A percentile compares a stretch with the other conserved stretches of the same genome.
Evolutionary conservation across 2,329 filamentous ascomycete species (phyloP).

Genomic region (Arthrobotrys entomopaga): DNA sequence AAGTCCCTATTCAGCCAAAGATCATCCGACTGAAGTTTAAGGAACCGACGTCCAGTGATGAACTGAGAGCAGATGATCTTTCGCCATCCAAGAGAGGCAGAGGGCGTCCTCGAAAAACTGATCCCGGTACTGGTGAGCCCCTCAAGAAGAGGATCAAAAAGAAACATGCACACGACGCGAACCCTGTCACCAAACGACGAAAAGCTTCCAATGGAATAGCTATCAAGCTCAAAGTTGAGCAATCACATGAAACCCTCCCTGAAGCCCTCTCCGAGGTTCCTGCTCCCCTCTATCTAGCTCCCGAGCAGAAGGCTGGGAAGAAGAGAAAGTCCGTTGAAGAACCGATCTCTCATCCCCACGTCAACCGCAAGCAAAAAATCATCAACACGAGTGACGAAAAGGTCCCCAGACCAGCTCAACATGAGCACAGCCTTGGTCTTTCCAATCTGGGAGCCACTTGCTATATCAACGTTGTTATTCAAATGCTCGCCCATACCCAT

Average conservation of each 20-base stretch:
- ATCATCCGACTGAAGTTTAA: slow-evolving; percentile 44
- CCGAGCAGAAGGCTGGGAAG: slow-evolving; percentile 2
- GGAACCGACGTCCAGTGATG: slow-evolving; percentile 8
- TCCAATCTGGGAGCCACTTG: slow-evolving; percentile 51
- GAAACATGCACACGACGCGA: neutral
- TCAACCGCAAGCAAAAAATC: slow-evolving; percentile 45
- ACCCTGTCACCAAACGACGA: slow-evolving; percentile 24
- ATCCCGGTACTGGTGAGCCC: slow-evolving; percentile 32
- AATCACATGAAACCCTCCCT: too few species aligned
- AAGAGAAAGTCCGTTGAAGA: slow-evolving; percentile 44
- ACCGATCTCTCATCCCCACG: slow-evolving; percentile 29
- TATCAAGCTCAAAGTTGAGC: slow-evolving; percentile 20
- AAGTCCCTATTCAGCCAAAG: slow-evolving; percentile 16
- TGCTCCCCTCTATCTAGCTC: neutral
- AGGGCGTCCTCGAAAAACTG: slow-evolving; percentile 39
- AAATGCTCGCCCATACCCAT: slow-evolving; percentile 40
- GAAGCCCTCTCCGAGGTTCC: slow-evolving; percentile 6
- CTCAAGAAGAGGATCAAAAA: slow-evolving; percentile 13
- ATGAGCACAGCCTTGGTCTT: slow-evolving; percentile 46
- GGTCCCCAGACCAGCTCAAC: slow-evolving; percentile 24
- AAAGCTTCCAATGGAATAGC: slow-evolving; percentile 17
- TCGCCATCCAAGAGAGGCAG: slow-evolving; percentile 32
- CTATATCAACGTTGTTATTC: slow-evolving; percentile 51
- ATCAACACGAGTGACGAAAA: slow-evolving; percentile 37
- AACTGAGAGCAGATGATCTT: neutral